Percentiles rank a stretch among this genome's conserved stretches.
Evolutionary conservation across 106 monocot genomes (phyloP).

Genomic region (Acanthochlamys bracteata): DNA sequence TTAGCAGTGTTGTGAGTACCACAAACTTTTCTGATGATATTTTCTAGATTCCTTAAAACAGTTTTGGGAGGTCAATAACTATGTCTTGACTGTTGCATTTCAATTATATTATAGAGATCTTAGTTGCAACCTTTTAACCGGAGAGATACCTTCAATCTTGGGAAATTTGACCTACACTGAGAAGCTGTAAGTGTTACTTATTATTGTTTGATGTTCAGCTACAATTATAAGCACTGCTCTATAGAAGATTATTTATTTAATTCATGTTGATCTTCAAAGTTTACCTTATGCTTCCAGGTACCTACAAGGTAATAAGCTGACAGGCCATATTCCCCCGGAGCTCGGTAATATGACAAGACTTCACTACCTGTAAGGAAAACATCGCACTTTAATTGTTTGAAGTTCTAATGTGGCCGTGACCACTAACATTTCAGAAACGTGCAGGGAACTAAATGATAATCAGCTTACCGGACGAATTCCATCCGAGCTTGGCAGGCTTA

Average conservation of each 20-base stretch:
- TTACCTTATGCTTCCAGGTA: constrained; percentile 34
- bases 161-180: constrained; percentile 96
- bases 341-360: constrained; percentile 90
- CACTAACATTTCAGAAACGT: constrained; percentile 1
- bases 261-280: no score
- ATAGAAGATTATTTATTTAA: no score
- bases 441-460: constrained; percentile 93
- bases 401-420: not conserved
- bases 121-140: constrained; percentile 68
- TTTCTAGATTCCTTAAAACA: no score
- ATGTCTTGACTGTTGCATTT: no score
- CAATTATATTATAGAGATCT: constrained; percentile 63
- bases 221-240: no score
- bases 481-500: constrained; percentile 62
- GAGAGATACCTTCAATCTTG: constrained; percentile 77
- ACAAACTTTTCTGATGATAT: not conserved
- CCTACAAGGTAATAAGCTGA: constrained; percentile 74
- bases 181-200: constrained; percentile 64
- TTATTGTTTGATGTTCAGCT: no score
- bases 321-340: constrained; percentile 81
- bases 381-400: no score
- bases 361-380: constrained; percentile 76
- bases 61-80: no score
- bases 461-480: constrained; percentile 56
- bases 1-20: constrained; percentile 81